Conservation (phyloP, 2,329 filamentous ascomycete species). For the Colletotrichum plurivorum region DNA sequence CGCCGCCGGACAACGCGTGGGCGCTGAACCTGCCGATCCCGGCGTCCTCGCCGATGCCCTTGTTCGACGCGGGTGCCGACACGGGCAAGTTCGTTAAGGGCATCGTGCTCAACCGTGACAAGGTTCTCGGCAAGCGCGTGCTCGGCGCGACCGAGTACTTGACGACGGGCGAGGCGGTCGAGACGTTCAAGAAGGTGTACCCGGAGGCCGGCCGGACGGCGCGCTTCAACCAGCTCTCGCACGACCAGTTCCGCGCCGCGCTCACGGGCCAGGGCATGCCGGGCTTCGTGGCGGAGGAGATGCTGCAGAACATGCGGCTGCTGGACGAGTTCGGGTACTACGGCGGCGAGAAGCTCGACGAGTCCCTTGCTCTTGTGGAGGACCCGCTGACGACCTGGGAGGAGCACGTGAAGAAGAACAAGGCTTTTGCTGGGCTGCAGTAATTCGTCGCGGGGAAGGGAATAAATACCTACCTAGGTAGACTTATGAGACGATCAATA, state of each 20-base stretch:
- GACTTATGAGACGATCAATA: too few relatives aligned
- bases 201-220: conserved; percentile 53
- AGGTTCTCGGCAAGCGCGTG: conserved; percentile 50
- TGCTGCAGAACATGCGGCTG: conserved; percentile 59
- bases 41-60: conserved; percentile 48
- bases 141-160: conserved; percentile 55
- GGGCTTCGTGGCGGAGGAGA: conserved; percentile 50
- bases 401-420: conserved; percentile 52
- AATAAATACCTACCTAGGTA: too few relatives aligned
- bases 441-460: conserved; percentile 36
- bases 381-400: conserved; percentile 56
- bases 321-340: conserved; percentile 60
- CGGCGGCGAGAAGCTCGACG: conserved; percentile 49
- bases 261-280: conserved; percentile 44
- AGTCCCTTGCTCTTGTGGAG: conserved; percentile 50
- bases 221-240: conserved; percentile 47
- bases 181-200: conserved; percentile 48
- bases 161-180: conserved; percentile 49
- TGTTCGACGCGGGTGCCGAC: conserved; percentile 54
- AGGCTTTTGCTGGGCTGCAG: conserved; percentile 53
- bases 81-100: conserved; percentile 56
- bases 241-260: conserved; percentile 53
- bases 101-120: conserved; percentile 45
- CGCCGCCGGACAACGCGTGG: conserved; percentile 49
- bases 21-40: conserved; percentile 51